Conservation (phyloP, 2,329 filamentous ascomycete genomes). For the Penicillium sp. region DNA sequence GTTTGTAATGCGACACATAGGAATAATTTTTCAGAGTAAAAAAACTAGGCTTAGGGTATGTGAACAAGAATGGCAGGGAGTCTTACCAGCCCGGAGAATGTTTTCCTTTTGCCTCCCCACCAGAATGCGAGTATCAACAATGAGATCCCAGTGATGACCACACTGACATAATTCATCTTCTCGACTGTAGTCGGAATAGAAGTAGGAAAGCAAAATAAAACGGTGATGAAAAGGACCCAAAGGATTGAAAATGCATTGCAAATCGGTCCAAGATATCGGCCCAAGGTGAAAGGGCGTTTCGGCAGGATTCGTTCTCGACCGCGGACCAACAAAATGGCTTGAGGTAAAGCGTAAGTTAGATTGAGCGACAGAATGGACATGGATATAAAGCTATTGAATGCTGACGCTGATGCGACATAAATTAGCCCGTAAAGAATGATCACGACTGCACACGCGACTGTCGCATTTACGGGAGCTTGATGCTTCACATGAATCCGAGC, state of each 20-base stretch:
- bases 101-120: conserved; percentile 9
- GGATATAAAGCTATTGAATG: conserved; percentile 44
- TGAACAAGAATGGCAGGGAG: not conserved
- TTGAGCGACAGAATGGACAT: conserved; percentile 38
- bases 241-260: conserved; percentile 45
- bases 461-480: conserved; percentile 42
- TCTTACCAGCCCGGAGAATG: conserved; percentile 15
- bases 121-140: not conserved
- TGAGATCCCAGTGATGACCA: conserved; percentile 40
- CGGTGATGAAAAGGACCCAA: conserved; percentile 47
- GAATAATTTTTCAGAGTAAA: not conserved
- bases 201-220: conserved; percentile 50
- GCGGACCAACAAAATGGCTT: conserved; percentile 43
- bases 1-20: too few relatives aligned
- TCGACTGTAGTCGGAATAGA: conserved; percentile 42
- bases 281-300: conserved; percentile 32
- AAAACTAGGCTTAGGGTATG: too few relatives aligned
- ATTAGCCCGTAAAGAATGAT: conserved; percentile 43
- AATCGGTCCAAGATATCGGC: conserved; percentile 31
- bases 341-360: conserved; percentile 43
- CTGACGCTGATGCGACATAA: conserved; percentile 36
- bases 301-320: conserved; percentile 32
- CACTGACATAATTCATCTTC: conserved; percentile 51
- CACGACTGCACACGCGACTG: conserved; percentile 45
- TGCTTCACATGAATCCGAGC: conserved; percentile 14